These are phyloP conservation scores for Silybum marianum DNA, from an alignment of 129 eudicot species.

Conservation along the genomic window DNA sequence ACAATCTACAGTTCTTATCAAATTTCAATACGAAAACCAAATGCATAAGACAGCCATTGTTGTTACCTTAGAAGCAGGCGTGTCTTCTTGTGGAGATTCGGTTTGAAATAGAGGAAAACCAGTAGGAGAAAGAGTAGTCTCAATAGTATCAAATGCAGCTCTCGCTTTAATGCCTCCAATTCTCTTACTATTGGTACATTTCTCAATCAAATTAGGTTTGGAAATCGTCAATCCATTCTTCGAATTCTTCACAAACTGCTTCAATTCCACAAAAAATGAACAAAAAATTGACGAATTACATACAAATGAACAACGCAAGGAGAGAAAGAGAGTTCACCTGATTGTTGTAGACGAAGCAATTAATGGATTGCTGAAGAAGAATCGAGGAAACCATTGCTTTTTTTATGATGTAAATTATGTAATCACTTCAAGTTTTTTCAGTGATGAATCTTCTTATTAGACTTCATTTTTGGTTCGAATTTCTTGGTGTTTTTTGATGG, in stretches of 20 bases:
- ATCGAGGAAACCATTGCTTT: conserved; percentile 46
- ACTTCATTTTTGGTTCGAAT: conserved; percentile 21
- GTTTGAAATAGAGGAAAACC: conserved; percentile 52
- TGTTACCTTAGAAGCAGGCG: conserved; percentile 69
- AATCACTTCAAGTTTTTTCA: not conserved
- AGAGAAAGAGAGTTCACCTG: conserved; percentile 31
- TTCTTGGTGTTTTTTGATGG: not conserved
- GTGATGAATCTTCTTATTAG: conserved; percentile 4
- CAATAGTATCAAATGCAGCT: conserved; percentile 30
- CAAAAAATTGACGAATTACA: not conserved
- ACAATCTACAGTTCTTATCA: not conserved
- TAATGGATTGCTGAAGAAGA: conserved; percentile 46
- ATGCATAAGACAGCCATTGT: not conserved
- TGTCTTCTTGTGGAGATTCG: conserved; percentile 34
- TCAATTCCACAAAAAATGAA: not conserved
- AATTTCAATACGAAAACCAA: not conserved
- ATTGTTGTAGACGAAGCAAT: conserved; percentile 37
- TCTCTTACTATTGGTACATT: conserved; percentile 25
- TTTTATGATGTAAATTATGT: not conserved
- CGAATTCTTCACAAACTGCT: conserved; percentile 37
- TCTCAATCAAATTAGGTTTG: conserved; percentile 11
- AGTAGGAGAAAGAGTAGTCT: conserved; percentile 35
- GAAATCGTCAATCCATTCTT: conserved; percentile 29
- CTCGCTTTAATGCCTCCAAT: conserved; percentile 33
- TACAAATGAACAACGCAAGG: not conserved